phyloP scores from a whole-genome alignment of 2,329 filamentous ascomycete genomes.

The Lachnellula hyalina region DNA sequence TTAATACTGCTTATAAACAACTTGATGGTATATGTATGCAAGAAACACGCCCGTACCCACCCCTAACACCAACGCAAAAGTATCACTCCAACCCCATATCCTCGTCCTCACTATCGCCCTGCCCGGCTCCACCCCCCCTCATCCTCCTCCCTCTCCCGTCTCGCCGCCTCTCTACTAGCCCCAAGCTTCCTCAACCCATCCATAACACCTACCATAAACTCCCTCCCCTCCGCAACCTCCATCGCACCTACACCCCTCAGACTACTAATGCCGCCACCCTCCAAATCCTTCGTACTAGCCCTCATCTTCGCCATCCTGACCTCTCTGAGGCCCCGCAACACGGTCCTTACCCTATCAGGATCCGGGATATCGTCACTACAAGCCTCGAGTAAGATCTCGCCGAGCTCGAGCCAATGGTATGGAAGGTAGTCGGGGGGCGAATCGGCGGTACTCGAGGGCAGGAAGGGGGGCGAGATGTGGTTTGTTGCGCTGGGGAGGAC shows the following conservation, averaged over 20 bases:
- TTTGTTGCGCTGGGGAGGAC: slow-evolving; percentile 23
- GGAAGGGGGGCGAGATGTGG: slow-evolving; percentile 65
- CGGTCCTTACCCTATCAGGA: slow-evolving; percentile 65
- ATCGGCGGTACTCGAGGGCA: slow-evolving; percentile 66
- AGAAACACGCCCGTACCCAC: background rate
- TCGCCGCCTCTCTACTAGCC: slow-evolving; percentile 69
- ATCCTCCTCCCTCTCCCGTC: slow-evolving; percentile 72
- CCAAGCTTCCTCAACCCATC: slow-evolving; percentile 84
- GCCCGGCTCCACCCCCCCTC: slow-evolving; percentile 46
- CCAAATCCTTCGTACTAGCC: slow-evolving; percentile 65
- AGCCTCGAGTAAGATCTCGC: slow-evolving; percentile 79
- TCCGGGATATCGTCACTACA: slow-evolving; percentile 77
- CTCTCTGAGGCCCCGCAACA: slow-evolving; percentile 79
- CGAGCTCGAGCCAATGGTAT: slow-evolving; percentile 93
- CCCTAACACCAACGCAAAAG: background rate
- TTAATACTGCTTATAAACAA: background rate
- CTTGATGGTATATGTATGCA: background rate
- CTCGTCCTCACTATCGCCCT: slow-evolving; percentile 56
- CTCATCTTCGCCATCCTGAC: slow-evolving; percentile 86
- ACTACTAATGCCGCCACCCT: slow-evolving; percentile 68
- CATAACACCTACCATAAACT: slow-evolving; percentile 78
- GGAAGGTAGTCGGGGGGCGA: slow-evolving; percentile 68
- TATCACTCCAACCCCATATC: slow-evolving; percentile 25
- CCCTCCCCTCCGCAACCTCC: slow-evolving; percentile 83
- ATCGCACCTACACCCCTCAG: slow-evolving; percentile 78